These are phyloP conservation scores for Xylaria sp. DNA, from an alignment of 2,329 filamentous ascomycete species.

Conservation along the genomic window DNA sequence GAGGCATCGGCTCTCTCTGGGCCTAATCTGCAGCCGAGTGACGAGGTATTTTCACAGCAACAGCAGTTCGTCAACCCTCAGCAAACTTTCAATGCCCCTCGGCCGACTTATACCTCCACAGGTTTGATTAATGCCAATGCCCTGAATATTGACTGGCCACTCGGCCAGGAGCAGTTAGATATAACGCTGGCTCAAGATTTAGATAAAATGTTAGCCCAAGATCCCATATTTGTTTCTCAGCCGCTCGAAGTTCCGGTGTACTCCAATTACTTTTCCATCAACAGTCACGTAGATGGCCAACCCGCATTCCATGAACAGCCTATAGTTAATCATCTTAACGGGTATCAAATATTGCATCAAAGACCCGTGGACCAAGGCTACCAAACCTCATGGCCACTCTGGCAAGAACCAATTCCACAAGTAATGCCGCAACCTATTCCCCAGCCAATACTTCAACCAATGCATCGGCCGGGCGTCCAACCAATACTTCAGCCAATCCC, in stretches of 20 bases:
- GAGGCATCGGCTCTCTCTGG: neutral
- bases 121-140: neutral
- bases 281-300: neutral
- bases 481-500: neutral
- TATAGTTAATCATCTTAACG: neutral
- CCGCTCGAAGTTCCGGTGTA: neutral
- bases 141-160: neutral
- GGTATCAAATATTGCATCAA: conserved; percentile 1
- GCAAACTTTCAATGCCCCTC: neutral
- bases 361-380: conserved; percentile 2
- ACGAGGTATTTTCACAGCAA: neutral
- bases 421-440: neutral
- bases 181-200: neutral
- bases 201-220: neutral
- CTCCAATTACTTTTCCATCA: neutral
- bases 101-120: neutral
- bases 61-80: conserved; percentile 7
- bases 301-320: neutral
- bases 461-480: neutral
- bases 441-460: neutral
- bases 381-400: neutral
- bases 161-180: neutral
- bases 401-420: neutral
- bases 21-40: neutral
- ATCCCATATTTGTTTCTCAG: neutral